Base-by-base conservation (phyloP, 176 grass and related monocot genomes). In the Musa itinerans region DNA sequence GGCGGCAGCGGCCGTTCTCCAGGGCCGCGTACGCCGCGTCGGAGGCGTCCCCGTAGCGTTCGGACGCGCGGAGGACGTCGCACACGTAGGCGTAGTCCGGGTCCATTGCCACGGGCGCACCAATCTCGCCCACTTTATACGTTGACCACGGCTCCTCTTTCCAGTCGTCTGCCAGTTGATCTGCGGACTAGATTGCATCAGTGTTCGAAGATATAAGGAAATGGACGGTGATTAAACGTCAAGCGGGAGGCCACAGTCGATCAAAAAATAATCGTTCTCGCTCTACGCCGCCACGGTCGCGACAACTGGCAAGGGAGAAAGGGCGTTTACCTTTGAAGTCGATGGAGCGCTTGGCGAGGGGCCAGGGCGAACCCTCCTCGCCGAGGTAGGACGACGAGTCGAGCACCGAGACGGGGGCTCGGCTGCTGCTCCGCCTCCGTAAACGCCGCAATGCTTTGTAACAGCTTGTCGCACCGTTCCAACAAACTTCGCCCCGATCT, bases 361-460 rank as follows among this genome's bases (percentile, higher is more conserved):
- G 58, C 10, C 81, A 83, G 65, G 86, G 90, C 53, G 90, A 91
- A 64, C 84, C 83, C 78, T 89, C 95, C 56, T 89, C 90, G 0
- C 81, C 81, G 23, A 99, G 89, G 78, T 91, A 91, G 0, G 83
- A 19, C 22, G 52, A 78, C 48, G 91, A 82, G 29, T 99, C 86
- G 2, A 99, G 83, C 22, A 99, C 96, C 12, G 96, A 99, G 24
- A 99, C 91, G 1, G 96, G 96, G 96, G 70, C 91, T 95, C 2
- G 96, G 96, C 66, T 93, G 78, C 56, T 80, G 51, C n/a, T 55
- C 78, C n/a, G 53, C 15, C 54, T 11, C 26, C 53, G 14, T 43
- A n/a, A 27, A 55, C 13, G 77, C 64, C 23, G 64, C 63, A 5
- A 69, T 57, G 52, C 65, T 49, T 19, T 27, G 51, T 27, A 79